phyloP scores from a whole-genome alignment of 352 stramenopile genomes.

The Phytophthora pini region DNA sequence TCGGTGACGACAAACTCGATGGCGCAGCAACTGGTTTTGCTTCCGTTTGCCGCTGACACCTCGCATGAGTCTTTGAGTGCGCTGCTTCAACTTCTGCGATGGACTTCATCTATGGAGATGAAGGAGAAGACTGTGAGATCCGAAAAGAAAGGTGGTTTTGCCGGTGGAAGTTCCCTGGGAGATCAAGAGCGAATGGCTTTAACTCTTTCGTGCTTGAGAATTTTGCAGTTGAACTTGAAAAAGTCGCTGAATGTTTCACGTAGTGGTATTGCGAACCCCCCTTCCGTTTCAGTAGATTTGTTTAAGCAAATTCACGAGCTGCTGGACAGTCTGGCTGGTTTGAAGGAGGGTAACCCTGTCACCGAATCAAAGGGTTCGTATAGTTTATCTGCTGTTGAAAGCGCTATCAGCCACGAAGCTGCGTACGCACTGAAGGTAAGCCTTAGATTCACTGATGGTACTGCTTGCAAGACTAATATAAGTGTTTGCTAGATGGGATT shows the following conservation, averaged over 20 bases:
- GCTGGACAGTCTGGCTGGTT: constrained; percentile 22
- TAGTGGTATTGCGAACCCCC: background rate
- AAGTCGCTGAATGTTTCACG: constrained; percentile 8
- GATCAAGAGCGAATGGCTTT: constrained; percentile 33
- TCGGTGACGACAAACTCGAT: background rate
- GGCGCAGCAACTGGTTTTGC: constrained; percentile 11
- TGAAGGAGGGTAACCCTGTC: constrained; percentile 7
- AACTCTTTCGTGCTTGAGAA: constrained; percentile 44
- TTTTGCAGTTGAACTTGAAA: constrained; percentile 58
- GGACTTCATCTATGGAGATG: background rate
- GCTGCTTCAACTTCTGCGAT: constrained; percentile 41
- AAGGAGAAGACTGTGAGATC: constrained; percentile 9
- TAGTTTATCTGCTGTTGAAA: constrained; percentile 14
- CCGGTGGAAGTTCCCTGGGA: constrained; percentile 1
- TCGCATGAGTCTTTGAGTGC: constrained; percentile 29
- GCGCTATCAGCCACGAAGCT: constrained; percentile 46
- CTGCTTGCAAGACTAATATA: background rate
- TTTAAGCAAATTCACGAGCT: constrained; percentile 25
- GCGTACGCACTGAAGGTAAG: constrained; percentile 55
- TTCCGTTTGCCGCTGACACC: constrained; percentile 56
- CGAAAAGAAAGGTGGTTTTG: constrained; percentile 1
- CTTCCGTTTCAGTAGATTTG: constrained; percentile 1
- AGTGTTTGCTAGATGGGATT: constrained; percentile 53
- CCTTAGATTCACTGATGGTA: background rate
- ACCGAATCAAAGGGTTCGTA: background rate